Base-by-base conservation (phyloP, 495 filamentous ascomycete species). In the Aspergillus nanangensis region DNA sequence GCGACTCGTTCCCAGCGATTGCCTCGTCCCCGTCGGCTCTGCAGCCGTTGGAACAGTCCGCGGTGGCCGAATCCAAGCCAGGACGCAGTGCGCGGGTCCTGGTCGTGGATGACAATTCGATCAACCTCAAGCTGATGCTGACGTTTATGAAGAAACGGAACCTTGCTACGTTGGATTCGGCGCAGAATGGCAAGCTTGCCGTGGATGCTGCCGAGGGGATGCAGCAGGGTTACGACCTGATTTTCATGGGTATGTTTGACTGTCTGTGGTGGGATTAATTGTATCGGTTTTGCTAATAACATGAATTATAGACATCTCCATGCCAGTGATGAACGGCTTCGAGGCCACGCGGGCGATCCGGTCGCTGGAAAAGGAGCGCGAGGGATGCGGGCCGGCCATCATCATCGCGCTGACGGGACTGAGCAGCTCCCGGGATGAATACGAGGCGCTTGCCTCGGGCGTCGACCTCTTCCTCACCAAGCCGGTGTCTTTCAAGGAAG, bases 291-390 rank as follows among this genome's bases (percentile, higher is more conserved):
- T 3, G 20, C 43, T 45, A 45, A 45, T 23, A 5, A 20, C 3
- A 15, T 7, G 25, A 2, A 34, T 3, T 22, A 15, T 57, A 77
- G 82, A 88, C 42, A 82, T 89, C 40, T 81, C 80, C 14, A 90
- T 91, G 87, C 86, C 87, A 0, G 66, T 88, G 0, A 84, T 89
- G 73, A 81, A 86, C 44, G 85, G 85, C 7, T 77, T 88, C n/a
- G 84, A 86, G 57, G 78, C 84, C 8, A 86, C 85, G 9, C 75
- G 79, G 3, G 73, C 76, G 8, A 87, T 89, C 44, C 74, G 85
- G 8, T 64, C 72, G 14, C 67, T 85, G 33, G 86, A 90, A 60
- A 65, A 59, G 41, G 71, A 74, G 33, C 55, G 56, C 14, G 62
- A 62, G 22, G 61, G 54, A 35, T 50, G 49, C 23, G 48, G 48